Conservation (phyloP, 345 rosid genomes). For the Noccaea caerulescens region DNA sequence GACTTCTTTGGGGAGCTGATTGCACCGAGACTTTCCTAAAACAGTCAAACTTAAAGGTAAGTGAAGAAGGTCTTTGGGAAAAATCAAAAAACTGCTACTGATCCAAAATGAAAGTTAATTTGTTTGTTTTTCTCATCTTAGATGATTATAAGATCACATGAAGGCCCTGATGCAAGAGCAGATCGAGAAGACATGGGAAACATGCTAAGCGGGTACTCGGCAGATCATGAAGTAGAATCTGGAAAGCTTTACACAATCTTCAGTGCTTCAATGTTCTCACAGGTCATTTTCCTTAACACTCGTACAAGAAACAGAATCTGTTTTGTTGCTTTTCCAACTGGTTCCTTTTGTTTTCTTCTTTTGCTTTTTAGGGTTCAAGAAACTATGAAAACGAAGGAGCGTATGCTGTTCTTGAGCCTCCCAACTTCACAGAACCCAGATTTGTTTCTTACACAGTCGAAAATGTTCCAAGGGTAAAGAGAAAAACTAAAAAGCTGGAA, state of each 20-base stretch:
- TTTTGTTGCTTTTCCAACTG: constrained; percentile 12
- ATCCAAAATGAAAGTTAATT: neutral
- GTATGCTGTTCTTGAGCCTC: constrained; percentile 52
- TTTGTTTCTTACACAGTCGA: constrained; percentile 49
- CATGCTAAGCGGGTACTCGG: constrained; percentile 46
- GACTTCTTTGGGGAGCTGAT: constrained; percentile 57
- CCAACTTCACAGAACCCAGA: constrained; percentile 45
- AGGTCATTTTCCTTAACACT: constrained; percentile 35
- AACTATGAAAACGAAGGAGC: constrained; percentile 50
- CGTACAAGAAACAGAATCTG: neutral
- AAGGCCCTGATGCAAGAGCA: constrained; percentile 50
- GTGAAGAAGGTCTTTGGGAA: neutral
- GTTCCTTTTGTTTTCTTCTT: neutral
- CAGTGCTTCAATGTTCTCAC: constrained; percentile 49
- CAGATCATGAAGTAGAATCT: constrained; percentile 53
- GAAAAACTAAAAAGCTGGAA: neutral
- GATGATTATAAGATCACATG: constrained; percentile 56
- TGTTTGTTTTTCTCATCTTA: constrained; percentile 24
- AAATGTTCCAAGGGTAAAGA: constrained; percentile 44
- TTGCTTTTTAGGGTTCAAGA: constrained; percentile 42
- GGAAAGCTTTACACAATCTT: constrained; percentile 50
- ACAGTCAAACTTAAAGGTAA: constrained; percentile 50
- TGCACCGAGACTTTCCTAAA: constrained; percentile 48
- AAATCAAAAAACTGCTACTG: neutral
- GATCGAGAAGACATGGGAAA: constrained; percentile 49